Evolutionary conservation across 1,139 yeast genomes (phyloP).

Genomic region (Scheffersomyces insectosa): DNA sequence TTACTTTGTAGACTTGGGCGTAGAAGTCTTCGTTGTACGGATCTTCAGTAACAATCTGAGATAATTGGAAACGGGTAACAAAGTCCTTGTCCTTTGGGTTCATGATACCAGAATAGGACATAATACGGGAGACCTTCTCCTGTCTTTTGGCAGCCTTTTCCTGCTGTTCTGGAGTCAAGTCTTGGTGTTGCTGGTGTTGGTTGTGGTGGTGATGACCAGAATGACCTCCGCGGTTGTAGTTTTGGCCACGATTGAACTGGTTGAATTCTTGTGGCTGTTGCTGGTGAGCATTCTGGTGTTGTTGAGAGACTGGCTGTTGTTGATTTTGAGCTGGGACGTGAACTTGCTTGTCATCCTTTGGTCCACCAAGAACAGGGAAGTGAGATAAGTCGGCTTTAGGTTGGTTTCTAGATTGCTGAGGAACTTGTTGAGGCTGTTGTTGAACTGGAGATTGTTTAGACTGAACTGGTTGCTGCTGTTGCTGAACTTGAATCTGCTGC

Average conservation of each 20-base stretch:
- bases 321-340: constrained; percentile 14
- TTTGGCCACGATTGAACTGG: constrained; percentile 7
- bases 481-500: constrained; percentile 19
- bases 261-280: constrained; percentile 20
- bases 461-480: constrained; percentile 12
- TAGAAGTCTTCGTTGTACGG: constrained; percentile 97
- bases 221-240: constrained; percentile 4
- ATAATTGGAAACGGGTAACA: constrained; percentile 89
- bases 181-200: constrained; percentile 34
- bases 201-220: constrained; percentile 9
- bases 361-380: constrained; percentile 50
- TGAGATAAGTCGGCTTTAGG: constrained; percentile 43
- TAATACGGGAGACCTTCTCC: constrained; percentile 75
- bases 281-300: constrained; percentile 7
- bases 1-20: constrained; percentile 88
- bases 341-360: constrained; percentile 29
- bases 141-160: constrained; percentile 67
- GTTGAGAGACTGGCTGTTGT: constrained; percentile 16
- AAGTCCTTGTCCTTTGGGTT: constrained; percentile 95
- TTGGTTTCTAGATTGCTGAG: constrained; percentile 1
- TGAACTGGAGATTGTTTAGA: constrained; percentile 8
- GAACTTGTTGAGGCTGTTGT: constrained; percentile 11
- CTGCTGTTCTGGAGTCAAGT: constrained; percentile 48
- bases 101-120: constrained; percentile 90
- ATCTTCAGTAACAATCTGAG: constrained; percentile 95